Evolutionary conservation across 345 rosid species (phyloP), one percentile per base, ranked within the genome.

Genomic region (Gossypium ekmanianum): DNA sequence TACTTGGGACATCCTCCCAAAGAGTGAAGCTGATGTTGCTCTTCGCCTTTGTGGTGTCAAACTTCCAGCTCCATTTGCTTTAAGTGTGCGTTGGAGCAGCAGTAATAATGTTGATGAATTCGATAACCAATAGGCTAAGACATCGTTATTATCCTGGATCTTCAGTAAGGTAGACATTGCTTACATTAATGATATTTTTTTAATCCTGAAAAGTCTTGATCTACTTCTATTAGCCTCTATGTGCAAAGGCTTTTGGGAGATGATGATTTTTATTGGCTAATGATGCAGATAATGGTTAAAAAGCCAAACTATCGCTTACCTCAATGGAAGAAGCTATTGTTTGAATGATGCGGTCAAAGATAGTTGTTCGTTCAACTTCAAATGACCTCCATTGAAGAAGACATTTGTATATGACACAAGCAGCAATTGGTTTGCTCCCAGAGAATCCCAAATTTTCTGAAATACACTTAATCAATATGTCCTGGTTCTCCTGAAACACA

Each of bases 341-440:
- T 81, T 94, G 98, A 81, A 94, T 94, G 73, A 94, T 90, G 74
- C 97, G 98, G 85, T 95, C 98, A 87, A 95, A 93, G 75, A 95
- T 89, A 69, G 80, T 84, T 18, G 98, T 95, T 82, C 96, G 87
- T 88, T 93, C 99, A 65, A 87, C 98, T 86, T 95, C 99, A 87
- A 95, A 93, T 79, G 98, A 95, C 79, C 97, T 89, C 99, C 99
- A 95, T 48, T 95, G 99, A 77, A 91, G 96, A 50, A 95, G 98
- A 77, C 94, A 91, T 83, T 93, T 95, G 86, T 90, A 95, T 75
- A 93, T 88, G 74, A 93, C 82, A 82, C 97, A 95, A 70, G 99
- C 97, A 79, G 97, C 99, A 78, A 93, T 84, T 48, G 99, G 99
- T 83, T 89, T 93, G 79, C 86, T 85, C 34, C 88, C 92, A 81